These are phyloP conservation scores for bread wheat (Triticum aestivum) DNA, from an alignment of 176 grass and related monocot species.

Conservation along the genomic window IWGSC_CS_RefSeq_v2.1 NC_057800.1:539219325-539219824, in stretches of 20 bases:
- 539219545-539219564: constrained; percentile 34
- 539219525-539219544: constrained; percentile 32
- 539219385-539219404: no score
- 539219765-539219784: constrained; percentile 33
- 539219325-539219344: no score
- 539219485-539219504: constrained; percentile 28
- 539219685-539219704: constrained; percentile 47
- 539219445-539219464: not conserved
- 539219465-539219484: constrained; percentile 26
- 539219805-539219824: constrained; percentile 45
- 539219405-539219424: no score
- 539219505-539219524: constrained; percentile 26
- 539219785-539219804: constrained; percentile 35
- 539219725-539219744: constrained; percentile 38
- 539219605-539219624: constrained; percentile 37
- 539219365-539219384: no score
- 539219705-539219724: constrained; percentile 21
- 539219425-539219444: no score
- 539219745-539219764: constrained; percentile 54
- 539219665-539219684: constrained; percentile 32
- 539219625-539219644: constrained; percentile 41
- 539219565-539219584: constrained; percentile 31
- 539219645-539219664: constrained; percentile 27
- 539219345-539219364: no score
- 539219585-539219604: constrained; percentile 34